phyloP scores from a whole-genome alignment of 345 rosid species.

The Heritiera fomes region DNA sequence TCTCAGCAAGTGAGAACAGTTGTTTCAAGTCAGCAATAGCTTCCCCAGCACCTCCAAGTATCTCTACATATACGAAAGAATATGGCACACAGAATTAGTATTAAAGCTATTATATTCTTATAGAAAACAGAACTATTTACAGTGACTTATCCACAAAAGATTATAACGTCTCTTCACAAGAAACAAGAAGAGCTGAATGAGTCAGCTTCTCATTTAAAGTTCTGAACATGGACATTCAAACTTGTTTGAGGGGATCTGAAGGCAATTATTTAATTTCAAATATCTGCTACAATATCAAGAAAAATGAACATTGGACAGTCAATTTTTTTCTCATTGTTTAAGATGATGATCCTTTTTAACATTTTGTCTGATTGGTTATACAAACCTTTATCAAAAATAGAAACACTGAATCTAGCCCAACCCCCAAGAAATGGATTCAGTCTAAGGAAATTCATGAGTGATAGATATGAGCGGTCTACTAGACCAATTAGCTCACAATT shows the following conservation, averaged over 20 bases:
- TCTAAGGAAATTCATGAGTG: not conserved
- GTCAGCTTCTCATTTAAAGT: not conserved
- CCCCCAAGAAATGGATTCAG: not conserved
- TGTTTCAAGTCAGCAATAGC: constrained; percentile 81
- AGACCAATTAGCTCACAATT: not conserved
- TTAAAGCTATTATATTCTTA: not conserved
- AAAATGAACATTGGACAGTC: not conserved
- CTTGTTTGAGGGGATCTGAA: not conserved
- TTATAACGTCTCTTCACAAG: not conserved
- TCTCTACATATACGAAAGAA: constrained; percentile 43
- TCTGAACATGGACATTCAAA: not conserved
- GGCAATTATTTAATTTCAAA: not conserved
- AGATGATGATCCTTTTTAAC: not conserved
- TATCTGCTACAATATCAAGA: not conserved
- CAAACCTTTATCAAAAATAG: not conserved
- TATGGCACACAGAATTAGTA: constrained; percentile 17
- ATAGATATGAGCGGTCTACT: not conserved
- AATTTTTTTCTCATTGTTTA: not conserved
- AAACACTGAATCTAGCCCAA: not conserved
- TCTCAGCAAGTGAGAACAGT: constrained; percentile 83
- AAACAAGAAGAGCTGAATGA: not conserved
- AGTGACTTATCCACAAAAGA: not conserved
- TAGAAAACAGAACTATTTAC: not conserved
- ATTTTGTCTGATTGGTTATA: not conserved
- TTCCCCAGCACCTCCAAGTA: constrained; percentile 80